These are phyloP conservation scores for Chlamydomonas reinhardtii DNA, from an alignment of 163 green algal genomes.

Conservation along the genomic window DNA sequence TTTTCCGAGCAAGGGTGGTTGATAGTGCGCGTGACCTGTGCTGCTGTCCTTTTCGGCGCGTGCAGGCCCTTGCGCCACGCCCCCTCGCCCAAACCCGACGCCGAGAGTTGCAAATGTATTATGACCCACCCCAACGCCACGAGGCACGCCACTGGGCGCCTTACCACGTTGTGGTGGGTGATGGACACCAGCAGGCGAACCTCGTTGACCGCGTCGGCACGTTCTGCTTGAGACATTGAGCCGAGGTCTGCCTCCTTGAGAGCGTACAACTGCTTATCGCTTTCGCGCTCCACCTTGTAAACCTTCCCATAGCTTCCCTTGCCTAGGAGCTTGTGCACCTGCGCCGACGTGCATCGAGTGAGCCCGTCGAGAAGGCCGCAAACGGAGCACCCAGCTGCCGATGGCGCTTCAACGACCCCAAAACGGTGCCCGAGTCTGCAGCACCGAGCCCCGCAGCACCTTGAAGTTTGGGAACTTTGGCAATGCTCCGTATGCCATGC, in stretches of 20 bases:
- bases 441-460: neutral
- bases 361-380: no score
- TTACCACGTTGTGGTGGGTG: slow-evolving; percentile 82
- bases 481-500: neutral
- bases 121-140: no score
- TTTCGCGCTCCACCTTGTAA: slow-evolving; percentile 82
- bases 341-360: neutral
- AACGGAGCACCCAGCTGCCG: no score
- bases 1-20: neutral
- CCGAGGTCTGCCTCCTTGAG: slow-evolving; percentile 74
- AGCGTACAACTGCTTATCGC: slow-evolving; percentile 85
- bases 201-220: slow-evolving; percentile 81
- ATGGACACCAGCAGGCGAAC: slow-evolving; percentile 89
- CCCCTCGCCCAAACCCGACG: no score
- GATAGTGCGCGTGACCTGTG: no score
- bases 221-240: slow-evolving; percentile 60
- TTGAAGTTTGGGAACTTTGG: slow-evolving; percentile 44
- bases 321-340: slow-evolving; percentile 88
- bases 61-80: no score
- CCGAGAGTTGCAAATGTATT: no score
- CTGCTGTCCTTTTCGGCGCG: no score
- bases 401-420: no score
- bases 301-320: slow-evolving; percentile 89
- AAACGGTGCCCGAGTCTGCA: no score
- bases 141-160: neutral